Conservation (phyloP, 2,329 filamentous ascomycete genomes). For the Fusarium bulbicola region DNA sequence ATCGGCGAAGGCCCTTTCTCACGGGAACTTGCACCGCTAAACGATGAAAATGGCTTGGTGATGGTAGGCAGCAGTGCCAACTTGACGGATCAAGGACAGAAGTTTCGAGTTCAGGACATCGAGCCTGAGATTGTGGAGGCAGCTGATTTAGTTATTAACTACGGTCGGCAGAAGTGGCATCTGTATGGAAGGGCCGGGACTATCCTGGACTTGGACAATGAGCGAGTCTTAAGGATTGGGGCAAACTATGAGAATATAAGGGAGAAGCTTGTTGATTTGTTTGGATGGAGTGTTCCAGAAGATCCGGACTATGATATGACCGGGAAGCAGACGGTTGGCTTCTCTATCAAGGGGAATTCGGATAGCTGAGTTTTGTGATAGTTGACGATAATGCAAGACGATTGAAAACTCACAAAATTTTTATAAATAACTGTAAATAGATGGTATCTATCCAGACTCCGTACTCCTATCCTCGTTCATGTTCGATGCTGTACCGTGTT, state of each 20-base stretch:
- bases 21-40: background rate
- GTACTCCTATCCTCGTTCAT: background rate
- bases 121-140: background rate
- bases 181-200: background rate
- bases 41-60: background rate
- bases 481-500: background rate
- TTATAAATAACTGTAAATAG: fast-evolving
- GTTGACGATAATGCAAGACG: background rate
- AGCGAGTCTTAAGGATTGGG: background rate
- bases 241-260: background rate
- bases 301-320: background rate
- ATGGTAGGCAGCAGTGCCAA: background rate
- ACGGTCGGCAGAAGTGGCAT: background rate
- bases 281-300: background rate
- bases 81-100: background rate
- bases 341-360: background rate
- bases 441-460: background rate
- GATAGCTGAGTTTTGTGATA: background rate
- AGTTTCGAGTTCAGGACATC: background rate
- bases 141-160: background rate
- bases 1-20: background rate
- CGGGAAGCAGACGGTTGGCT: background rate
- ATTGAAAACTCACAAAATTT: too few species aligned
- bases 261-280: background rate
- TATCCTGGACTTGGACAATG: background rate